Conservation (phyloP, 768 basidiomycete genomes). For the Tricholoma hemisulphureum region DNA sequence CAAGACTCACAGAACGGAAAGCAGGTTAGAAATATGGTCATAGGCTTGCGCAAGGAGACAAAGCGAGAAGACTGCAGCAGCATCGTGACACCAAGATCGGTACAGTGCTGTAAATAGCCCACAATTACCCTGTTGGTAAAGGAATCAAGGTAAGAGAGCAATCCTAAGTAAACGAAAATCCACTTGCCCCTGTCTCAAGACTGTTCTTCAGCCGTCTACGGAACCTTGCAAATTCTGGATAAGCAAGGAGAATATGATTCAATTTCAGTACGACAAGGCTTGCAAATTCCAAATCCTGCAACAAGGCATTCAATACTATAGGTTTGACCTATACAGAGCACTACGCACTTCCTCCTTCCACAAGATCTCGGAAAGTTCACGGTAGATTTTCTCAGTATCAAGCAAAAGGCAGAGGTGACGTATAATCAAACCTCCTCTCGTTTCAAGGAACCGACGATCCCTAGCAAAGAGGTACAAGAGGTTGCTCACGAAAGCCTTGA, state of each 20-base stretch:
- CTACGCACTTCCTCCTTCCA: conserved; percentile 92
- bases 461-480: conserved; percentile 93
- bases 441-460: conserved; percentile 84
- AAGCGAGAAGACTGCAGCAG: conserved; percentile 93
- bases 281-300: conserved; percentile 93
- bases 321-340: background rate
- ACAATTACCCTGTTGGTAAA: conserved; percentile 83
- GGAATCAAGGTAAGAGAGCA: background rate
- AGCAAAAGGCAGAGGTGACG: conserved; percentile 91
- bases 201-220: conserved; percentile 91
- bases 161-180: conserved; percentile 25
- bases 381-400: conserved; percentile 92
- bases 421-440: conserved; percentile 92
- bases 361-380: conserved; percentile 93
- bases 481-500: conserved; percentile 93
- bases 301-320: background rate
- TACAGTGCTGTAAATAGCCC: conserved; percentile 92
- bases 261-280: conserved; percentile 97
- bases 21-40: conserved; percentile 94
- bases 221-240: conserved; percentile 91
- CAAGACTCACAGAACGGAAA: conserved; percentile 83
- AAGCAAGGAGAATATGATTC: conserved; percentile 93
- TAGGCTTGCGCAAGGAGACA: conserved; percentile 98
- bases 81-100: conserved; percentile 99
- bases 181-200: conserved; percentile 87